Evolutionary conservation across 352 stramenopile genomes (phyloP), one percentile per base, ranked within the genome.

Genomic region (Discostella stelligera): DNA sequence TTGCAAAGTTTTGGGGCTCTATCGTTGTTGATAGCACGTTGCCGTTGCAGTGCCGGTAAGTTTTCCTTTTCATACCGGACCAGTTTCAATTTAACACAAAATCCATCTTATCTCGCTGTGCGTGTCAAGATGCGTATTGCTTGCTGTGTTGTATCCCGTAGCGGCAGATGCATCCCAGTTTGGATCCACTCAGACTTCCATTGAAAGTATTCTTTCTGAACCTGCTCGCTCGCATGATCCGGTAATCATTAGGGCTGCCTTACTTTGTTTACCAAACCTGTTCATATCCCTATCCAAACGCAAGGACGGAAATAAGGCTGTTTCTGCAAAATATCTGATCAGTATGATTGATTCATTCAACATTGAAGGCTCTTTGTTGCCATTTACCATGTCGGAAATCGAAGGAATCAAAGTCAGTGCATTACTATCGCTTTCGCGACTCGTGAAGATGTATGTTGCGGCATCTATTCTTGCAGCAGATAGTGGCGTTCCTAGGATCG

Each of bases 141-240:
- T 86, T n/a, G 73, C 79, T 16, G 32, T 63, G 37, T 37, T 79
- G 16, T 79, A 21, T 59, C 79, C 79, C 39, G 50, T 80, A 59
- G 9, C 44, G 54, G 61, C 72, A 11, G 50, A 71, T 59, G 79
- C 69, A 68, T 48, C 54, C 23, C 46, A 75, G 18, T 52, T 80
- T 66, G 79, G 80, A 48, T 55, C 73, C 10, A 86, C 73, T 52
- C 59, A 82, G 9, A 71, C 73, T 56, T 80, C 79, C 14, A 62
- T 86, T 52, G 48, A 67, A 30, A 65, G 65, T 13, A 74, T 82
- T 71, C 69, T 86, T 18, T 23, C 53, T 32, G 49, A 68, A 44
- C 46, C 67, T 16, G 53, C 48, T 32, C 18, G 71, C 27, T 62
- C 41, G 10, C 30, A 82, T 58, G 44, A 14, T 53, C 39, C 32